These are phyloP conservation scores for Aspergillus tamarii DNA, from an alignment of 2,329 filamentous ascomycete species.

Conservation along the genomic window DNA sequence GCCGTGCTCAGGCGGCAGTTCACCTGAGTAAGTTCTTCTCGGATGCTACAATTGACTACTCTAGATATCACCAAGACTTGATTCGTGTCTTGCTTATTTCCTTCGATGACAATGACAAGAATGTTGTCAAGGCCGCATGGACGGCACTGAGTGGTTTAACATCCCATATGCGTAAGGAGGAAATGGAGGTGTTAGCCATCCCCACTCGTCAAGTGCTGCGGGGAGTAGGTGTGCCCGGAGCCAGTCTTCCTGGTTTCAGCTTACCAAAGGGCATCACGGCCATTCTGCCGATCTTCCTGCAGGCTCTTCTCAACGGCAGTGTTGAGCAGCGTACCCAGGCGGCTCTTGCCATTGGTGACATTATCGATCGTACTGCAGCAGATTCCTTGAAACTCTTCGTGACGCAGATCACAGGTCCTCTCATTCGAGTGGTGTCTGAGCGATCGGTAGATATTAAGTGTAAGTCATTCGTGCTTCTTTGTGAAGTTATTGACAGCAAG, in stretches of 20 bases:
- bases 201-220: constrained; percentile 85
- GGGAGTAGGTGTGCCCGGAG: constrained; percentile 84
- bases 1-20: constrained; percentile 74
- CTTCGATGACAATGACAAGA: constrained; percentile 82
- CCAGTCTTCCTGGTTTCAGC: constrained; percentile 81
- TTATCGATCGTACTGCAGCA: constrained; percentile 88
- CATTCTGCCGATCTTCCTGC: constrained; percentile 93
- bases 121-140: constrained; percentile 90
- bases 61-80: constrained; percentile 92
- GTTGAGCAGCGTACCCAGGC: constrained; percentile 89
- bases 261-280: constrained; percentile 97
- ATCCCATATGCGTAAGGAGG: constrained; percentile 88
- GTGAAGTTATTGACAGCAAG: background rate
- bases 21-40: constrained; percentile 88
- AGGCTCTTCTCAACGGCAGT: constrained; percentile 96
- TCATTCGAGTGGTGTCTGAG: constrained; percentile 97
- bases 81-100: constrained; percentile 87
- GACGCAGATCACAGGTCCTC: constrained; percentile 93
- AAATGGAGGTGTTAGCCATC: constrained; percentile 90
- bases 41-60: constrained; percentile 81
- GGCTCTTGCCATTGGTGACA: constrained; percentile 90
- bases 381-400: constrained; percentile 91
- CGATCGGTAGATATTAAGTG: constrained; percentile 91
- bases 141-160: constrained; percentile 83
- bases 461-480: constrained; percentile 25